Base-by-base conservation (phyloP, 1,139 yeast genomes). In the Lodderomyces jiufengensis region DNA sequence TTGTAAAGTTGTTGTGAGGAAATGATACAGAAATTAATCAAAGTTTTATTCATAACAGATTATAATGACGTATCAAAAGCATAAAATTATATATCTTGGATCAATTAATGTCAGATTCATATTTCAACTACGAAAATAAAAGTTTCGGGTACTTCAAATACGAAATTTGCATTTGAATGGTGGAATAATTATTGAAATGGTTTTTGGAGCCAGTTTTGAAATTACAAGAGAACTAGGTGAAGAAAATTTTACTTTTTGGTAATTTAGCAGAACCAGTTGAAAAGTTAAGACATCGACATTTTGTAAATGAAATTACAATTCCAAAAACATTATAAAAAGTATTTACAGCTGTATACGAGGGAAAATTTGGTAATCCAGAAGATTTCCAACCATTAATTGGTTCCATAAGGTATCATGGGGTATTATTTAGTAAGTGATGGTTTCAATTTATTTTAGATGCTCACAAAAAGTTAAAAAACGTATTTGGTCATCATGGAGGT, bases 41-140 rank as follows among this genome's bases (percentile, higher is more conserved):
- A 87, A 66, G 95, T 86, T 43, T 87, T 84, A 21, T 88, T 85
- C 55, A 74, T 88, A 47, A 95, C 95, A 25, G 97, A 88, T 58
- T 88, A 88, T 64, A 87, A 87, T 54, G 97, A n/a, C n/a, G n/a
- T 88, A 32, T 84, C 95, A 34, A 88, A 87, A 63, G 96, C 97
- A 0, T n/a, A 96, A 90, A 63, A 76, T 87, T 41, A 86, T 90
- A 52, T 73, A 79, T 46, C 96, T 97, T 15, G 97, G 92, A 12
- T 80, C 92, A 29, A 97, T 90, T 57, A n/a, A n/a, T 70, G 90
- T 53, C 84, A 95, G 33, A 94, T 90, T 63, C 97, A 88, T 63
- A 90, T 88, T 48, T 87, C 96, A n/a, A 88, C 97, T 32, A 97
- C 97, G 9, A 97, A 97, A 51, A 88, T 97, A 16, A 97, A 88